phyloP scores from a whole-genome alignment of 352 stramenopile species.

The Halophytophthora polymorphica region DNA sequence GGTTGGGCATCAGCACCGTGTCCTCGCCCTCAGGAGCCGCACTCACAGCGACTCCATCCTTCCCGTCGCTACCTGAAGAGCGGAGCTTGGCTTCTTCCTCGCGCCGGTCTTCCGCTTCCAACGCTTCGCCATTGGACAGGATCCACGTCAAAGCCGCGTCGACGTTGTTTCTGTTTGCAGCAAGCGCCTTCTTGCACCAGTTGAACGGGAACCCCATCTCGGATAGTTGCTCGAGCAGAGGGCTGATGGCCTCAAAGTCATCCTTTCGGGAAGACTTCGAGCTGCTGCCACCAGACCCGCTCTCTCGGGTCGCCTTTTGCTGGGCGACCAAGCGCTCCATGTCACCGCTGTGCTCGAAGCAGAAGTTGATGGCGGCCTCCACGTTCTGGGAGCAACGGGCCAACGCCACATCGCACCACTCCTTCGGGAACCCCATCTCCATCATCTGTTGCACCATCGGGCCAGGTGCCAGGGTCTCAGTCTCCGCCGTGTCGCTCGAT shows the following conservation, averaged over 20 bases:
- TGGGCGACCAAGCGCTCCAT: constrained; percentile 88
- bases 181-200: constrained; percentile 90
- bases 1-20: constrained; percentile 59
- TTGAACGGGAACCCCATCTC: constrained; percentile 93
- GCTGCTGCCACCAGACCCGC: constrained; percentile 5
- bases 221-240: constrained; percentile 82
- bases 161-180: constrained; percentile 87
- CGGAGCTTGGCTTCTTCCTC: constrained; percentile 75
- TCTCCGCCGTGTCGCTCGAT: constrained; percentile 16
- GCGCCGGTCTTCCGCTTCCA: constrained; percentile 84
- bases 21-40: constrained; percentile 34
- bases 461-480: constrained; percentile 33
- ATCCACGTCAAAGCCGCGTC: constrained; percentile 92
- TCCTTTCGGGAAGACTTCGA: constrained; percentile 35
- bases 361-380: constrained; percentile 91
- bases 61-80: constrained; percentile 24
- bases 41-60: constrained; percentile 20
- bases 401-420: constrained; percentile 90
- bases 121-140: constrained; percentile 86
- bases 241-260: constrained; percentile 64
- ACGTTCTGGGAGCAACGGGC: constrained; percentile 85
- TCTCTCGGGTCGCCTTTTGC: constrained; percentile 59
- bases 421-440: constrained; percentile 92
- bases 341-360: constrained; percentile 90
- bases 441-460: constrained; percentile 91